These are phyloP conservation scores for Botryosphaeria agaves DNA, from an alignment of 2,329 filamentous ascomycete species.

Conservation along the genomic window DNA sequence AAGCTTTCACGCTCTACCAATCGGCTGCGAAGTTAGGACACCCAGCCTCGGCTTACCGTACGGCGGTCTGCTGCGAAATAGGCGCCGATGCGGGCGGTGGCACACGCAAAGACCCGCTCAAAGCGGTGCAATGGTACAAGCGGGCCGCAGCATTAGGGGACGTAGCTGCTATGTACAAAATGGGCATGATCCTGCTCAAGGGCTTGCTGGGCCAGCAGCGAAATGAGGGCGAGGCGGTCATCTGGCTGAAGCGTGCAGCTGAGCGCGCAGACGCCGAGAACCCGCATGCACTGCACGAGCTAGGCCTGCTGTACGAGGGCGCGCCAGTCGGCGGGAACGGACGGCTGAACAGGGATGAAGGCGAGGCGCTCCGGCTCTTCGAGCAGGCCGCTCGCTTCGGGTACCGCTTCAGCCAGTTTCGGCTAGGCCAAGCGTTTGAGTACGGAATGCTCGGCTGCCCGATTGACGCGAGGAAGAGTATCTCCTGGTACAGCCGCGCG, in stretches of 20 bases:
- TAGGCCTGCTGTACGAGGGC: constrained; percentile 48
- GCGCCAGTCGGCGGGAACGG: constrained; percentile 39
- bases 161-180: constrained; percentile 91
- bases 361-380: constrained; percentile 68
- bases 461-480: constrained; percentile 69
- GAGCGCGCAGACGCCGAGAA: constrained; percentile 79
- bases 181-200: constrained; percentile 91
- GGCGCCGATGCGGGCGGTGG: constrained; percentile 88
- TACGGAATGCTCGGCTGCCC: constrained; percentile 71
- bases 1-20: constrained; percentile 87
- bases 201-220: constrained; percentile 74
- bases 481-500: constrained; percentile 85
- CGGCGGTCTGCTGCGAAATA: constrained; percentile 93
- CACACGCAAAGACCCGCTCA: constrained; percentile 75
- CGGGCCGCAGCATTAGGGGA: constrained; percentile 81
- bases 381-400: constrained; percentile 71
- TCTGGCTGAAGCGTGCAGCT: constrained; percentile 85
- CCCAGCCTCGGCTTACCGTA: constrained; percentile 74
- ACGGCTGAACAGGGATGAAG: constrained; percentile 62
- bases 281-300: constrained; percentile 85
- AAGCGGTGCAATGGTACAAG: constrained; percentile 97
- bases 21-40: constrained; percentile 83
- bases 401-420: constrained; percentile 90
- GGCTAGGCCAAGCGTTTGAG: constrained; percentile 75
- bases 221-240: constrained; percentile 72